These are phyloP conservation scores for Phytophthora meadii DNA, from an alignment of 352 stramenopile species.

Conservation along the genomic window DNA sequence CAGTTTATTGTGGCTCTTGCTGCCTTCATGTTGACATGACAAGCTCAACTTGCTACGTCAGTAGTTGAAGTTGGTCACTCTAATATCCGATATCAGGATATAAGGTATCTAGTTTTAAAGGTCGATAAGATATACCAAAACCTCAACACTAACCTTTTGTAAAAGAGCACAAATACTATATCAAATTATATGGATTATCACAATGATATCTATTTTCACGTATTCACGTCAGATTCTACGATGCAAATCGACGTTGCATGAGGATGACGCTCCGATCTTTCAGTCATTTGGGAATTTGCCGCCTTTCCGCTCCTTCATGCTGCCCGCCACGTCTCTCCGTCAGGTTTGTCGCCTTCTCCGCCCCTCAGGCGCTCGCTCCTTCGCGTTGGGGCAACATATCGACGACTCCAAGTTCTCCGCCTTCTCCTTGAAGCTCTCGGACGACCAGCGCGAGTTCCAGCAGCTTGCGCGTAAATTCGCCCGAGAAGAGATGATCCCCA, in stretches of 20 bases:
- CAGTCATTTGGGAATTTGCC: slow-evolving; percentile 21
- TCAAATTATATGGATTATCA: neutral
- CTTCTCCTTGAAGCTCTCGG: slow-evolving; percentile 86
- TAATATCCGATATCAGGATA: slow-evolving; percentile 6
- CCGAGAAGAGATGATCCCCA: slow-evolving; percentile 91
- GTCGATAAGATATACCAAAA: neutral
- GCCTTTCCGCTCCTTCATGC: slow-evolving; percentile 2
- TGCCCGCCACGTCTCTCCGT: slow-evolving; percentile 26
- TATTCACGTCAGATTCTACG: slow-evolving; percentile 12
- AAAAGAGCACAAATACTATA: too few species aligned
- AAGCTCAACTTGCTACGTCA: neutral
- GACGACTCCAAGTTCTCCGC: slow-evolving; percentile 57
- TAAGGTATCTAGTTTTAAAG: neutral
- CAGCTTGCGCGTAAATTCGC: slow-evolving; percentile 89
- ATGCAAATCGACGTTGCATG: neutral
- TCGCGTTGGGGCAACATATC: slow-evolving; percentile 51
- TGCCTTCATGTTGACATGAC: slow-evolving; percentile 13
- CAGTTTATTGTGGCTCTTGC: neutral
- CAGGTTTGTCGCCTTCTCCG: slow-evolving; percentile 20
- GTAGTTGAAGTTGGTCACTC: slow-evolving; percentile 11
- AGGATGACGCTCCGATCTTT: slow-evolving; percentile 9
- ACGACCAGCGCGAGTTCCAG: slow-evolving; percentile 91
- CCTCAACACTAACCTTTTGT: too few species aligned
- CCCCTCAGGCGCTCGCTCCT: slow-evolving; percentile 33
- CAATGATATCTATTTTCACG: neutral